Evolutionary conservation across 2,329 filamentous ascomycete genomes (phyloP), one percentile per base, ranked within the genome.

Genomic region (Penicillium digitatum): DNA sequence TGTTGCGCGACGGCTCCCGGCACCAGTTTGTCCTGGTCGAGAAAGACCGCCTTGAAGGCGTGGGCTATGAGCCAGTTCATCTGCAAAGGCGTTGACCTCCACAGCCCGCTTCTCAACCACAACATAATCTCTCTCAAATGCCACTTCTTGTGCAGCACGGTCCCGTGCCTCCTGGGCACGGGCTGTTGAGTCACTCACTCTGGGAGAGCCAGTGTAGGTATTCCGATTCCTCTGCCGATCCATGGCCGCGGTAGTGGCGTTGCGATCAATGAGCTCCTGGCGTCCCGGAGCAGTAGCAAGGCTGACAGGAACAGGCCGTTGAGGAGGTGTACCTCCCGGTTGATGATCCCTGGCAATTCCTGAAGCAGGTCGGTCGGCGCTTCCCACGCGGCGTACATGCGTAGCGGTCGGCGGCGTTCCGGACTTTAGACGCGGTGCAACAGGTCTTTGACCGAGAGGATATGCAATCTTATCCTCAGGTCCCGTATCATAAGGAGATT

Each of bases 41-140:
- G 81, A 71, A 56, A 79, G 70, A 24, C 68, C 71, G 42, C 74
- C 74, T 61, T 83, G 81, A 22, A 86, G 75, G 47, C 85, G 85
- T 45, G 89, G 88, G 66, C 89, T 93, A 49, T 91, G 88, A 42
- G 90, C 92, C 69, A 99, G 79, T 74, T 97, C 93, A 72, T 99
- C 94, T 22, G 94, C 94, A 66, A 99, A 88, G 3, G 94, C 94
- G 71, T 99, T 97, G 48, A 99, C 93, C 72, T 97, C 93, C 11
- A 99, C 92, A 20, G 91, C 88, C 61, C 88, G 86, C 77, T 96
- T 96, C 76, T 99, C 94, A 12, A 99, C 90, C 26, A 97, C 81
- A 20, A 99, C 93, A 66, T 97, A 99, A 62, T 97, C 94, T 61
- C 93, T 85, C 69, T 96, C 92, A 64, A 95, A 88, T 1, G 89